A percentile compares a stretch with the other conserved stretches of the same genome.
Evolutionary conservation across 345 rosid genomes (phyloP).

Genomic region (Linum lewisii): DNA sequence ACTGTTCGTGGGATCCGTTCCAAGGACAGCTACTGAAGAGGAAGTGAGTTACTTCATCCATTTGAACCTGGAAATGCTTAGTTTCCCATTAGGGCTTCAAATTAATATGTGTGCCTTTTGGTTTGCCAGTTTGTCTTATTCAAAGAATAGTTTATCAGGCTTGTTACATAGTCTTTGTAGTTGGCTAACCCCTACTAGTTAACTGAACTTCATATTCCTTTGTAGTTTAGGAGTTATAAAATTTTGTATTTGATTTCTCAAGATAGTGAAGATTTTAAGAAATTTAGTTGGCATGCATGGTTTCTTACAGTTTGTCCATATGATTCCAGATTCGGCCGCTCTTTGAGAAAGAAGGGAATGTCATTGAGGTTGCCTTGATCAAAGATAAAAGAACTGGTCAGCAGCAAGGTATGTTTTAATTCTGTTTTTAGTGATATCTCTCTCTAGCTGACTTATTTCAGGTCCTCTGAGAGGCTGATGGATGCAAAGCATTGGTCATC

Average conservation of each 20-base stretch:
- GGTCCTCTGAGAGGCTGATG: conserved; percentile 88
- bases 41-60: conserved; percentile 49
- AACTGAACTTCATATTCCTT: not conserved
- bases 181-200: not conserved
- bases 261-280: not conserved
- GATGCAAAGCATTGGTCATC: conserved; percentile 84
- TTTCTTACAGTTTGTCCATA: conserved; percentile 12
- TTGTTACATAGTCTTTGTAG: not conserved
- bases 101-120: no score
- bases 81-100: not conserved
- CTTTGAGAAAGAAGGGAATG: conserved; percentile 83
- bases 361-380: conserved; percentile 89
- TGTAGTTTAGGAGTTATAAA: no score
- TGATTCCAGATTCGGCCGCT: conserved; percentile 62
- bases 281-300: not conserved
- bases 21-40: conserved; percentile 68
- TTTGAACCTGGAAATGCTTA: not conserved
- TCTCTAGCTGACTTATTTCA: conserved; percentile 50
- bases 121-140: no score
- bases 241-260: not conserved
- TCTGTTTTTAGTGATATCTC: conserved; percentile 31
- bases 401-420: conserved; percentile 71
- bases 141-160: not conserved
- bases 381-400: conserved; percentile 95
- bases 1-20: conserved; percentile 98